Evolutionary conservation across 2,329 filamentous ascomycete species (phyloP).

Genomic region (Ampelomyces quisqualis): DNA sequence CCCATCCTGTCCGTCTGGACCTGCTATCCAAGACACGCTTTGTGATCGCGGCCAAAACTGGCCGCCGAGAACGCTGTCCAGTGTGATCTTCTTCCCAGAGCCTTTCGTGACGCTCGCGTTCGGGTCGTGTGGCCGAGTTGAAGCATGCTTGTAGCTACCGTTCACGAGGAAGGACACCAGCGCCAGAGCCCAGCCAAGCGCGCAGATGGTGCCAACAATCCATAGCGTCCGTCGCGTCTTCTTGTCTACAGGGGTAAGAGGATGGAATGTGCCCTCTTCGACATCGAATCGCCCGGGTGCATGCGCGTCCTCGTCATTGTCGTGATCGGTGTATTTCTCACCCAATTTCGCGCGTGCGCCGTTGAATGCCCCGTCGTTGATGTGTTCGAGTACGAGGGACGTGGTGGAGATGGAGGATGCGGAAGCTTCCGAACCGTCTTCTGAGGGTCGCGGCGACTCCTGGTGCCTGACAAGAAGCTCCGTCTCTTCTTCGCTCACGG

Average conservation of each 20-base stretch:
- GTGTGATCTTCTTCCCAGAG: slow-evolving; percentile 69
- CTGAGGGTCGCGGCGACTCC: slow-evolving; percentile 32
- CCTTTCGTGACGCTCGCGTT: slow-evolving; percentile 62
- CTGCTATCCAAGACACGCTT: slow-evolving; percentile 73
- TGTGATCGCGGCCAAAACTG: slow-evolving; percentile 65
- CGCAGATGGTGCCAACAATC: slow-evolving; percentile 61
- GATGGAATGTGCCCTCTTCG: slow-evolving; percentile 52
- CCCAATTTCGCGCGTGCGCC: slow-evolving; percentile 26
- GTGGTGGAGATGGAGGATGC: slow-evolving; percentile 79
- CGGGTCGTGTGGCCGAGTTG: slow-evolving; percentile 67
- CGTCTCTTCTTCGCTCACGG: slow-evolving; percentile 47
- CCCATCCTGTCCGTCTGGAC: slow-evolving; percentile 76
- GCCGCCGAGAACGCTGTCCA: slow-evolving; percentile 69
- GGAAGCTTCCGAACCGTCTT: slow-evolving; percentile 53
- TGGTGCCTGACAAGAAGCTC: slow-evolving; percentile 47
- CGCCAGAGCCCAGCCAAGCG: slow-evolving; percentile 68
- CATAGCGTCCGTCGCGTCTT: slow-evolving; percentile 64
- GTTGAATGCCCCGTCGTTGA: slow-evolving; percentile 58
- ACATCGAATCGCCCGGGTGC: slow-evolving; percentile 54
- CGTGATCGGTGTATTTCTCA: slow-evolving; percentile 46
- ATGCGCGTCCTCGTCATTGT: slow-evolving; percentile 46
- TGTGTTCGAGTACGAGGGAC: slow-evolving; percentile 76
- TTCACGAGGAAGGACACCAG: slow-evolving; percentile 66
- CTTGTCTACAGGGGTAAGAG: slow-evolving; percentile 61
- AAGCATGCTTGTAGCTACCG: slow-evolving; percentile 66